Evolutionary conservation across 1,139 yeast genomes (phyloP).

Genomic region (Yamadazyma trypodendri): DNA sequence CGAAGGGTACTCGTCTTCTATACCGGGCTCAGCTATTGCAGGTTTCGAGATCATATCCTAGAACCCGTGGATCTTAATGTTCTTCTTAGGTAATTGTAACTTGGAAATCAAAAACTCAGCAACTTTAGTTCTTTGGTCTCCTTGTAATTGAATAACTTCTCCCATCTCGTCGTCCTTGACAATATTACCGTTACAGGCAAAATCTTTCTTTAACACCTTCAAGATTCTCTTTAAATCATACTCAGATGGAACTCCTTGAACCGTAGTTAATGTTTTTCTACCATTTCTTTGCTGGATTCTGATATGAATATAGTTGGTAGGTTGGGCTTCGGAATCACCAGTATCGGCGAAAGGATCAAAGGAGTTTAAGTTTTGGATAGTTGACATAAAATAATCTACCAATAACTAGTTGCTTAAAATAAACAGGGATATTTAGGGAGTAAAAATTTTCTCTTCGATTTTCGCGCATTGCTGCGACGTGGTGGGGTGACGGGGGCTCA

Average conservation of each 20-base stretch:
- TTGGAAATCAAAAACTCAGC: constrained; percentile 88
- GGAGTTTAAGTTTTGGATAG: constrained; percentile 96
- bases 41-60: too few species aligned
- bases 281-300: constrained; percentile 99
- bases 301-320: constrained; percentile 93
- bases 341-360: constrained; percentile 99
- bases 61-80: constrained; percentile 97
- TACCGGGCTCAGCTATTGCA: too few species aligned
- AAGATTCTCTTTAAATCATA: constrained; percentile 93
- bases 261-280: constrained; percentile 97
- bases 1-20: too few species aligned
- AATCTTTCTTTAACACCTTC: constrained; percentile 93
- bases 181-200: constrained; percentile 98
- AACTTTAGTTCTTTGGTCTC: constrained; percentile 97
- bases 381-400: constrained; percentile 53
- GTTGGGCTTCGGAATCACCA: constrained; percentile 98
- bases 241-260: constrained; percentile 94
- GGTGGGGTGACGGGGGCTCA: too few species aligned
- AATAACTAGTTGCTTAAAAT: background rate
- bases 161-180: constrained; percentile 96
- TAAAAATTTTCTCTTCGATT: constrained; percentile 1
- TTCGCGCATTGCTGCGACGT: background rate
- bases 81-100: constrained; percentile 90
- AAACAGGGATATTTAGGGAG: background rate
- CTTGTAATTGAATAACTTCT: constrained; percentile 96